phyloP scores from a whole-genome alignment of 805 yeast species.

The Candida ortonii region DNA sequence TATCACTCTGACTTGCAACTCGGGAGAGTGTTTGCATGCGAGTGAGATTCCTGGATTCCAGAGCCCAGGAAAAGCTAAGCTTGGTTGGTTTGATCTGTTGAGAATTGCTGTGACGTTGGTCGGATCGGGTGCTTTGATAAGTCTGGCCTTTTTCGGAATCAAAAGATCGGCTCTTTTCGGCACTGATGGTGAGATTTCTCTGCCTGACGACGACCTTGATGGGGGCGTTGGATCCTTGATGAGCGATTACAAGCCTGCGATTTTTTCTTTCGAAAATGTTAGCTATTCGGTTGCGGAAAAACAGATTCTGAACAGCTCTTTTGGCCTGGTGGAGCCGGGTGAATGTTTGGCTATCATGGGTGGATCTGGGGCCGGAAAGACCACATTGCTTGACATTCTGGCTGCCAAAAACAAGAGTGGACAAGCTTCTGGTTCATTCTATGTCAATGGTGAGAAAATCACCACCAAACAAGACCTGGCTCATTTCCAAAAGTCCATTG shows the following conservation, averaged over 20 bases:
- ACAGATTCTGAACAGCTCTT: slow-evolving; percentile 57
- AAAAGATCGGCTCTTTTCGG: slow-evolving; percentile 62
- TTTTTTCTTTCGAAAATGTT: slow-evolving; percentile 72
- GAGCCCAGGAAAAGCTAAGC: slow-evolving; percentile 51
- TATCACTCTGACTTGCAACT: slow-evolving; percentile 73
- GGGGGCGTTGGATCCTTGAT: slow-evolving; percentile 39
- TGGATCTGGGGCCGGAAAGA: slow-evolving; percentile 98
- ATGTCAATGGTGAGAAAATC: slow-evolving; percentile 65
- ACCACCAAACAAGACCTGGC: slow-evolving; percentile 28
- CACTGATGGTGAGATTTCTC: slow-evolving; percentile 22
- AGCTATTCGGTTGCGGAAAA: slow-evolving; percentile 55
- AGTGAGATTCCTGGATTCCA: slow-evolving; percentile 91
- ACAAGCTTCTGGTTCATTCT: slow-evolving; percentile 57
- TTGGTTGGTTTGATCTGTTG: slow-evolving; percentile 46
- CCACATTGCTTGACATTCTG: slow-evolving; percentile 85
- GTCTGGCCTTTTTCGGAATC: slow-evolving; percentile 46
- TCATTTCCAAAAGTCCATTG: slow-evolving; percentile 66
- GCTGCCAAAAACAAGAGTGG: slow-evolving; percentile 90
- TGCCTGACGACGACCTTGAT: slow-evolving; percentile 30
- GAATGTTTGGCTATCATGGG: slow-evolving; percentile 96
- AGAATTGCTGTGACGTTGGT: slow-evolving; percentile 43
- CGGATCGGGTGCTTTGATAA: slow-evolving; percentile 41
- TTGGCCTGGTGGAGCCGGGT: slow-evolving; percentile 81
- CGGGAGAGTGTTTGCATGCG: slow-evolving; percentile 91
- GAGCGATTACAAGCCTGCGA: slow-evolving; percentile 60